Evolutionary conservation across 768 basidiomycete species (phyloP).

Genomic region (Suillus alpinus): DNA sequence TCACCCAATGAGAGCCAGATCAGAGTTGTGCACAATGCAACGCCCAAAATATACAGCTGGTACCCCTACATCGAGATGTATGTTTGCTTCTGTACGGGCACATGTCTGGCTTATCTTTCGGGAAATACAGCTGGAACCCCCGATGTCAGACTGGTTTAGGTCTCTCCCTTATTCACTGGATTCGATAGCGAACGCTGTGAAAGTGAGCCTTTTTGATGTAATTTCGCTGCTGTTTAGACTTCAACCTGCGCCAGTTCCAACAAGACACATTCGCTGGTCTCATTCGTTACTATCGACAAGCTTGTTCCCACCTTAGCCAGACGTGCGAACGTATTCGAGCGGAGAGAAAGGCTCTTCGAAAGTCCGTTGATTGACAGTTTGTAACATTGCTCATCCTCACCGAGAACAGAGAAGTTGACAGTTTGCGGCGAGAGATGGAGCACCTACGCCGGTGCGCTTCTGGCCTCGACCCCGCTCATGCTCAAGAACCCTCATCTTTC

Average conservation of each 20-base stretch:
- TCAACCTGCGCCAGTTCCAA: constrained; percentile 61
- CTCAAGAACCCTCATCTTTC: constrained; percentile 34
- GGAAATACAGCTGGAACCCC: constrained; percentile 63
- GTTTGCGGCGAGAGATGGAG: constrained; percentile 47
- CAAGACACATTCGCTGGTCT: constrained; percentile 71
- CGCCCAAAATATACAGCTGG: constrained; percentile 57
- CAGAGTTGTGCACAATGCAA: constrained; percentile 76
- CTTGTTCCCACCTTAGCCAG: constrained; percentile 45
- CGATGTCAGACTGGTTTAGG: constrained; percentile 82
- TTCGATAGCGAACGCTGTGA: constrained; percentile 60
- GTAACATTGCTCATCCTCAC: not conserved
- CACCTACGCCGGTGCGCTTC: constrained; percentile 37
- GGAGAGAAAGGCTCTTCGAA: constrained; percentile 50
- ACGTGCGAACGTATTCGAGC: constrained; percentile 31
- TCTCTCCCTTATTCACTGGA: constrained; percentile 62
- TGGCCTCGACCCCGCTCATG: constrained; percentile 25
- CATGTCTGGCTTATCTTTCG: constrained; percentile 4
- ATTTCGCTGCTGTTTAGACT: not conserved
- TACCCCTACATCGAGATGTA: constrained; percentile 74
- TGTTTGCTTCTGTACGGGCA: constrained; percentile 13
- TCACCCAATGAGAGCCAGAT: constrained; percentile 51
- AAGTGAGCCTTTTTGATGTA: constrained; percentile 39
- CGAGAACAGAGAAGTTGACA: constrained; percentile 44
- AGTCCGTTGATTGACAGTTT: constrained; percentile 35
- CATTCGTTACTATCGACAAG: constrained; percentile 59